Conservation (phyloP, 2,329 filamentous ascomycete genomes). For the Cercospora janseana region DNA sequence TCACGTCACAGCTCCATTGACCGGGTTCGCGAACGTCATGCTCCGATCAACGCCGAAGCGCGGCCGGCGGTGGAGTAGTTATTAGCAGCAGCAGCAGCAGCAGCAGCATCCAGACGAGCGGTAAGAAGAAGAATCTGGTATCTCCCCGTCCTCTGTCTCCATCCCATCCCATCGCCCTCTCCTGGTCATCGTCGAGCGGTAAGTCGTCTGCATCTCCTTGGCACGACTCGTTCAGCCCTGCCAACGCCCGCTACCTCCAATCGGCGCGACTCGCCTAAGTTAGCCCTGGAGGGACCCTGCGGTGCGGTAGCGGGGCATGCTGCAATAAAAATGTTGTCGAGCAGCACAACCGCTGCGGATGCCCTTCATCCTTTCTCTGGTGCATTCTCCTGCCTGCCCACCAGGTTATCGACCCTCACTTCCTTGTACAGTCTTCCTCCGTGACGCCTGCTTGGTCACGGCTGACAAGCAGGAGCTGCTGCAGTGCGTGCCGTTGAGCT, state of each 20-base stretch:
- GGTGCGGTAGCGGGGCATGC: slow-evolving; percentile 11
- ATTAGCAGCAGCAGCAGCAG: too few species aligned
- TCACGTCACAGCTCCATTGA: neutral
- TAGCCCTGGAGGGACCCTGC: slow-evolving; percentile 2
- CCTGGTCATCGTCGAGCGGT: neutral
- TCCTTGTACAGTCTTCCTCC: neutral
- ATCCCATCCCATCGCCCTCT: neutral
- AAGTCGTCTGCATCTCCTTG: neutral
- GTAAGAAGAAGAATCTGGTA: slow-evolving; percentile 3
- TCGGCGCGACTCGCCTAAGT: neutral
- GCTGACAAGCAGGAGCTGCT: slow-evolving; percentile 10
- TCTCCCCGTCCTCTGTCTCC: neutral
- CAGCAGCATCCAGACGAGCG: slow-evolving; percentile 2
- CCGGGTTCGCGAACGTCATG: neutral
- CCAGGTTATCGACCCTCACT: neutral
- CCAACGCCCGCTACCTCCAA: slow-evolving; percentile 2
- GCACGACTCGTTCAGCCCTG: neutral
- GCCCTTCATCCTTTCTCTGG: neutral
- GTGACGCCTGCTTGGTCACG: slow-evolving; percentile 11
- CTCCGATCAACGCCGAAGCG: neutral
- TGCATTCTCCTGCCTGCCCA: neutral
- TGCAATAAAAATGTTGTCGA: neutral
- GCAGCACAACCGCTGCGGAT: neutral
- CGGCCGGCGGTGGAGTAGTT: too few species aligned
- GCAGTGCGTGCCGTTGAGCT: neutral